A percentile compares a stretch with the other conserved stretches of the same genome.
Evolutionary conservation across 345 rosid species (phyloP).

Genomic region (Hibiscus trionum): DNA sequence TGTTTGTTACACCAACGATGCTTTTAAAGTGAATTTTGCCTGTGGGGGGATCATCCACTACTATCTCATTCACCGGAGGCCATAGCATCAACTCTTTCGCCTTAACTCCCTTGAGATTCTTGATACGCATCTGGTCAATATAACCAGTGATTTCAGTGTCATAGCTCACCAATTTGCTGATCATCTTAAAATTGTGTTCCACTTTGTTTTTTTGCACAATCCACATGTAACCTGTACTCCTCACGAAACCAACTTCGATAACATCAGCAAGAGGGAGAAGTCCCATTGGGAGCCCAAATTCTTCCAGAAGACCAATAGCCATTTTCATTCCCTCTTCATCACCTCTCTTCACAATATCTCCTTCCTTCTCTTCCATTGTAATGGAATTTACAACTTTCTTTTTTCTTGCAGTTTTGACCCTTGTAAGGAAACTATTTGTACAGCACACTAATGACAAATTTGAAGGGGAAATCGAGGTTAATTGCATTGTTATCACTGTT

Average conservation of each 20-base stretch:
- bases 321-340: constrained; percentile 35
- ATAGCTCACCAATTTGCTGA: constrained; percentile 45
- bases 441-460: constrained; percentile 13
- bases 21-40: constrained; percentile 55
- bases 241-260: constrained; percentile 45
- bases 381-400: background rate
- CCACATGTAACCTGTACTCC: constrained; percentile 48
- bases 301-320: constrained; percentile 33
- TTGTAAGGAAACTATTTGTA: constrained; percentile 17
- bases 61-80: constrained; percentile 39
- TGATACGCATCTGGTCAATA: constrained; percentile 30
- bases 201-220: constrained; percentile 44
- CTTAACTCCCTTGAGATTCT: constrained; percentile 55
- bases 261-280: constrained; percentile 49
- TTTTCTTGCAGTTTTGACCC: constrained; percentile 1
- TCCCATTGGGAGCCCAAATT: constrained; percentile 45
- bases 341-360: constrained; percentile 30
- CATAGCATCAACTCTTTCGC: constrained; percentile 50
- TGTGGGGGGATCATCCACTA: constrained; percentile 31
- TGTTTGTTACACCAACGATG: constrained; percentile 44
- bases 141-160: constrained; percentile 32
- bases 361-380: constrained; percentile 43
- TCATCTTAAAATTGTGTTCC: constrained; percentile 40
- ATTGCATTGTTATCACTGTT: constrained; percentile 4
- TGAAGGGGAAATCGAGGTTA: constrained; percentile 27